These are phyloP conservation scores for Barbarea vulgaris DNA, from an alignment of 345 rosid genomes.

Conservation along the genomic window DNA sequence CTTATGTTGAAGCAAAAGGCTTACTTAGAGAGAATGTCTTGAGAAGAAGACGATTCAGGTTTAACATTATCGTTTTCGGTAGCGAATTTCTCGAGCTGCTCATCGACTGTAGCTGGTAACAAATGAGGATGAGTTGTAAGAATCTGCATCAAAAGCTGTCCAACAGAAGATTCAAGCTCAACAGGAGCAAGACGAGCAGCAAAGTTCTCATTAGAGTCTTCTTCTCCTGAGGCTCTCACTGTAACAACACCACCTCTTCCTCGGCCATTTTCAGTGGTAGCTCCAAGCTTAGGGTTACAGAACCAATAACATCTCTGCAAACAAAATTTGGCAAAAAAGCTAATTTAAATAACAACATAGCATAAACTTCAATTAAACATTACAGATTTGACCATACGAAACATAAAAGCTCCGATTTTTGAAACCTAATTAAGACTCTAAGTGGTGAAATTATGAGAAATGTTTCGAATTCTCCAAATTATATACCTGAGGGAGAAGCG, in stretches of 20 bases:
- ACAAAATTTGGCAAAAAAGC: not conserved
- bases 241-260: slow-evolving; percentile 51
- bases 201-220: slow-evolving; percentile 44
- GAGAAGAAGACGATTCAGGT: slow-evolving; percentile 45
- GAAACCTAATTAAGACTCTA: not conserved
- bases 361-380: not conserved
- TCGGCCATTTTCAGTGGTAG: slow-evolving; percentile 43
- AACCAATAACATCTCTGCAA: slow-evolving; percentile 56
- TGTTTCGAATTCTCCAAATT: not conserved
- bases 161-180: slow-evolving; percentile 75
- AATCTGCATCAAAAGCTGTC: slow-evolving; percentile 79
- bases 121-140: slow-evolving; percentile 87
- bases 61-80: slow-evolving; percentile 54
- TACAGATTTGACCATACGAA: not conserved
- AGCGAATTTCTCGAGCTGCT: slow-evolving; percentile 83
- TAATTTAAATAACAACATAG: not conserved
- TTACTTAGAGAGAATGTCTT: slow-evolving; percentile 77
- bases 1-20: slow-evolving; percentile 15
- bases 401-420: not conserved
- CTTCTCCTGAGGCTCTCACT: slow-evolving; percentile 61
- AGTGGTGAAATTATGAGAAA: not conserved
- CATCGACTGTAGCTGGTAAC: slow-evolving; percentile 77
- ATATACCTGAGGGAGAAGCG: slow-evolving; percentile 51
- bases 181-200: slow-evolving; percentile 77
- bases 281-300: slow-evolving; percentile 53